Percentiles rank a stretch among this genome's conserved stretches.
phyloP scores from a whole-genome alignment of 805 yeast genomes.

The Myxozyma melibiosi region DNA sequence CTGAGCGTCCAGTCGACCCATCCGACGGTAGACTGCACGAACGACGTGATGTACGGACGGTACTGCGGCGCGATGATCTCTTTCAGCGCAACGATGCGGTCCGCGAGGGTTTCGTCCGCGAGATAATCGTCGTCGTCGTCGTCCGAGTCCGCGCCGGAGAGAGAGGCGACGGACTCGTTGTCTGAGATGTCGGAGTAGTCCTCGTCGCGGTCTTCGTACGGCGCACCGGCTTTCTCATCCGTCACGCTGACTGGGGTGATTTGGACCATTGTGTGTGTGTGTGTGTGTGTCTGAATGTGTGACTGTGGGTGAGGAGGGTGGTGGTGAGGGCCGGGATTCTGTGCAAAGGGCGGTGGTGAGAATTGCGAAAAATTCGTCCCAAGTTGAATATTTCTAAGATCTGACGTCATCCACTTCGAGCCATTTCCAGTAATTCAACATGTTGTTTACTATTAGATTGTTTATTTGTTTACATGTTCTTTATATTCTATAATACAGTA shows the following conservation, averaged over 20 bases:
- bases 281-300: background rate
- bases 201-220: slow-evolving; percentile 30
- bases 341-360: too few species aligned
- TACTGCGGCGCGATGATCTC: slow-evolving; percentile 89
- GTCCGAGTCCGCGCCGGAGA: slow-evolving; percentile 46
- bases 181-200: slow-evolving; percentile 29
- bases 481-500: too few species aligned
- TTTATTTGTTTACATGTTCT: too few species aligned
- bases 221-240: slow-evolving; percentile 21
- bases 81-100: slow-evolving; percentile 87
- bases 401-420: too few species aligned
- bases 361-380: too few species aligned
- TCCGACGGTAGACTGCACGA: slow-evolving; percentile 43
- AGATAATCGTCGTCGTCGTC: slow-evolving; percentile 75
- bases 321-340: too few species aligned
- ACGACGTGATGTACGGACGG: slow-evolving; percentile 53
- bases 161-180: slow-evolving; percentile 10
- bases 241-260: slow-evolving; percentile 28
- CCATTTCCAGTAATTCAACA: too few species aligned
- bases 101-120: slow-evolving; percentile 79
- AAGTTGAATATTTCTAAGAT: too few species aligned
- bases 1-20: slow-evolving; percentile 51
- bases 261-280: slow-evolving; percentile 22
- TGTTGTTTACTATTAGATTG: too few species aligned
- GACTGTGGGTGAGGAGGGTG: background rate